These are phyloP conservation scores for Solanum ossicruentum DNA, from an alignment of 257 asterid genomes.

Conservation along the genomic window DNA sequence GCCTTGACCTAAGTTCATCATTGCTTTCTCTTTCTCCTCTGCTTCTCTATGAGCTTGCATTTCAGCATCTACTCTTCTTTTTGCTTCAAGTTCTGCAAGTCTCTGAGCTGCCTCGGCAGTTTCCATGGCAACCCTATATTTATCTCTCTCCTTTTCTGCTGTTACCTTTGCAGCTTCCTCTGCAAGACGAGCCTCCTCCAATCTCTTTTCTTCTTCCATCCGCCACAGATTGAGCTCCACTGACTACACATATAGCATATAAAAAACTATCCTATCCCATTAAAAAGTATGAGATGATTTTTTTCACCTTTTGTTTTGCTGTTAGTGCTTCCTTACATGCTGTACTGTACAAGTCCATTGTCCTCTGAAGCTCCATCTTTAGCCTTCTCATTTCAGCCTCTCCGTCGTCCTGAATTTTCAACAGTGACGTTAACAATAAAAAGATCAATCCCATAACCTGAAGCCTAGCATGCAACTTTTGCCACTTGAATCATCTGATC, in stretches of 20 bases:
- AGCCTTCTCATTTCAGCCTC: conserved; percentile 84
- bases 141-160: conserved; percentile 24
- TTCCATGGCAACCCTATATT: conserved; percentile 20
- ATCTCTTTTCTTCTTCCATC: conserved; percentile 55
- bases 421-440: background rate
- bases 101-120: conserved; percentile 33
- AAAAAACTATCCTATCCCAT: background rate
- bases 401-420: conserved; percentile 36
- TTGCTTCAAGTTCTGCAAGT: conserved; percentile 28
- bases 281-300: background rate
- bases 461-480: background rate
- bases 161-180: conserved; percentile 29
- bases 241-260: conserved; percentile 24
- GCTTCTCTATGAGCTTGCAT: conserved; percentile 21
- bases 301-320: conserved; percentile 60
- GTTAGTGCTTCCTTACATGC: conserved; percentile 71
- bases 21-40: conserved; percentile 6
- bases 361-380: conserved; percentile 62
- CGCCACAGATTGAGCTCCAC: conserved; percentile 66
- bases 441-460: background rate
- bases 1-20: background rate
- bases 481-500: background rate
- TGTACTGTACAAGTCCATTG: conserved; percentile 75
- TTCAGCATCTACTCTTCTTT: conserved; percentile 27
- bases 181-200: conserved; percentile 35